Conservation (phyloP, 1,139 yeast species). For the Suhomyces anneliseae region DNA sequence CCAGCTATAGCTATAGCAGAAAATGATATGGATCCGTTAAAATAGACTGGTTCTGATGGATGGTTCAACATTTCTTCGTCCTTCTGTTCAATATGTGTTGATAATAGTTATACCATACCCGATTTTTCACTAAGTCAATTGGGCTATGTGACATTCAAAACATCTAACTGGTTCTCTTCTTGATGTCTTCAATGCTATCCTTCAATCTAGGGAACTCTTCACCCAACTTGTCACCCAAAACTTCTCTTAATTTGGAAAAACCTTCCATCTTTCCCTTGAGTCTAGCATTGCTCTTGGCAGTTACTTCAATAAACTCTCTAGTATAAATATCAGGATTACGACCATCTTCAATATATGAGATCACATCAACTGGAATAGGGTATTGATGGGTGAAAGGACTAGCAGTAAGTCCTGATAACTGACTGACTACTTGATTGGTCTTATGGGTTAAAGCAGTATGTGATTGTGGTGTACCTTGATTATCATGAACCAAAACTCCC, state of each 20-base stretch:
- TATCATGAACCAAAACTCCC: constrained; percentile 91
- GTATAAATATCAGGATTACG: constrained; percentile 96
- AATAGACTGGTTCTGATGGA: too few species aligned
- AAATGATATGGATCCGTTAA: too few species aligned
- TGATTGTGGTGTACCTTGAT: constrained; percentile 71
- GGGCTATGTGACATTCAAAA: too few species aligned
- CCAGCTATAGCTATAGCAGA: too few species aligned
- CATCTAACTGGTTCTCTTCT: constrained; percentile 32
- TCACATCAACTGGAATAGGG: constrained; percentile 73
- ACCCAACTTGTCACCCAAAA: constrained; percentile 65
- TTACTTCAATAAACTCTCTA: constrained; percentile 91
- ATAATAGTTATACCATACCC: too few species aligned
- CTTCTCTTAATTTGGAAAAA: constrained; percentile 56
- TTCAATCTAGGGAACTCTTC: constrained; percentile 77
- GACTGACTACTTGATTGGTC: constrained; percentile 41
- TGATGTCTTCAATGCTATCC: constrained; percentile 51
- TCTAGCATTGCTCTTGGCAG: constrained; percentile 83
- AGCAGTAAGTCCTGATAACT: constrained; percentile 37
- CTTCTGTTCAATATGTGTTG: too few species aligned
- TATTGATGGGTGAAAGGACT: constrained; percentile 35
- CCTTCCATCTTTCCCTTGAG: constrained; percentile 80
- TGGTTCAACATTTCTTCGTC: too few species aligned
- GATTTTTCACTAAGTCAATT: too few species aligned
- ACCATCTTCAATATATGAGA: constrained; percentile 89
- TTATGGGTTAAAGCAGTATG: constrained; percentile 45